Evolutionary conservation across 2,329 filamentous ascomycete species (phyloP), one percentile per base, ranked within the genome.

Genomic region (Anisogramma anomala): DNA sequence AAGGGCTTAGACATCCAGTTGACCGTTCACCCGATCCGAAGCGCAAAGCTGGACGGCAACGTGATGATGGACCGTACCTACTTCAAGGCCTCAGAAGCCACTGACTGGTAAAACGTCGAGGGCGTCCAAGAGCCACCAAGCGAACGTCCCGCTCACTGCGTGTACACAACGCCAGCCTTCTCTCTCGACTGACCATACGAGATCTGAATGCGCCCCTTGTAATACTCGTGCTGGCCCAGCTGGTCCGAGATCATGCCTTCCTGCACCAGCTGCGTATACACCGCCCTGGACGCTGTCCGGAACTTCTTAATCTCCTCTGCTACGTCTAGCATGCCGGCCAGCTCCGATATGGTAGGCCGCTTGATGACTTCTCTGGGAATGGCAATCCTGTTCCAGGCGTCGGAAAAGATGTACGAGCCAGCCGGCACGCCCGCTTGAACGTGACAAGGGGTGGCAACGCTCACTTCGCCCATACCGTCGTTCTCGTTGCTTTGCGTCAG

Each of bases 311-410:
- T 50, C 4, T 57, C 64, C 6, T 46, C 53, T 2, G 69, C 45
- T 2, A 71, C 67, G 45, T 70, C 65, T 27, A 46, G 50, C 66
- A 69, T 68, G n/a, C 44, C 50, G 4, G 20, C 3, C 13, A 68
- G 45, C 6, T 62, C 55, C 6, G 31, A 42, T 22, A 38, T 43
- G 3, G 51, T 45, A 0, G 65, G 66, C 17, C 48, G 32, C 3
- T 39, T 41, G 20, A 63, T 45, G 11, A 3, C 7, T 6, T 27
- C 18, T 4, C 47, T 45, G 6, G 66, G 64, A 46, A 64, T 55
- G 3, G 72, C 45, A 39, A 72, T 67, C 4, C 60, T 61, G 43
- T 66, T 63, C 73, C 73, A 77, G 0, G 72, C 72, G 1, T 60
- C 63, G 20, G 66, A 59, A 48, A 68, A 76, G 28, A 77, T 53